Base-by-base conservation (phyloP, 1,139 yeast species). In the Protomyces macrosporus region DNA sequence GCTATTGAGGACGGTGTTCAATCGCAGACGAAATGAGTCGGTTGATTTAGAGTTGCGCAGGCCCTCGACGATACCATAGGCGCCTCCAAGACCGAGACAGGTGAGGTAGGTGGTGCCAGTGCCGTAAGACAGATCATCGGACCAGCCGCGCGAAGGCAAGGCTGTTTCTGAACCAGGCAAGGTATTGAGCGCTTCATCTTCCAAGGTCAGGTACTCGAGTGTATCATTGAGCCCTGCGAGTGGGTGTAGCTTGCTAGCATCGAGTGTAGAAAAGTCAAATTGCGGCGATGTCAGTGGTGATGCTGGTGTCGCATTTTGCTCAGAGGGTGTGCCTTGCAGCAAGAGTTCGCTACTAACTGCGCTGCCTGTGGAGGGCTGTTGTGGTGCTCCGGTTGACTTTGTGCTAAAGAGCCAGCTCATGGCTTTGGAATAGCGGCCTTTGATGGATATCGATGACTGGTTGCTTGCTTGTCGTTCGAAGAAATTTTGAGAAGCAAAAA, bases 61-160 rank as follows among this genome's bases (percentile, higher is more conserved):
- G 67, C 98, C 98, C 76, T 91, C 97, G 68, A 84, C 83, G 67
- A 90, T 77, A 66, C 98, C 98, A 72, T 85, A 87, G 14, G 86
- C 78, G 67, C 98, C 98, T 75, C 98, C 98, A 63, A 83, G 68
- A 54, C 93, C 91, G 66, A 88, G 76, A 9, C 82, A 83, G 36
- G 60, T 39, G 7, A 93, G 81, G 75, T 93, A 93, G 58, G 90
- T 91, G 10, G 97, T 86, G 75, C 98, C 98, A 10, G 98, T 88
- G 71, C 98, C 98, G 77, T 95, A 93, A 82, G 97, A 90, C 69
- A 93, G 81, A 76, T 93, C 98, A 75, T 93, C 98, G 14, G 91
- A 83, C 96, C 97, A 93, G 72, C 95, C 96, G 78, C 97, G 87
- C 45, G 95, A 88, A 45, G 98, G 97, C 70, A 93, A 83, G 66